These are phyloP conservation scores for Globisporangium radiosum DNA, from an alignment of 352 stramenopile species.

Conservation along the genomic window DNA sequence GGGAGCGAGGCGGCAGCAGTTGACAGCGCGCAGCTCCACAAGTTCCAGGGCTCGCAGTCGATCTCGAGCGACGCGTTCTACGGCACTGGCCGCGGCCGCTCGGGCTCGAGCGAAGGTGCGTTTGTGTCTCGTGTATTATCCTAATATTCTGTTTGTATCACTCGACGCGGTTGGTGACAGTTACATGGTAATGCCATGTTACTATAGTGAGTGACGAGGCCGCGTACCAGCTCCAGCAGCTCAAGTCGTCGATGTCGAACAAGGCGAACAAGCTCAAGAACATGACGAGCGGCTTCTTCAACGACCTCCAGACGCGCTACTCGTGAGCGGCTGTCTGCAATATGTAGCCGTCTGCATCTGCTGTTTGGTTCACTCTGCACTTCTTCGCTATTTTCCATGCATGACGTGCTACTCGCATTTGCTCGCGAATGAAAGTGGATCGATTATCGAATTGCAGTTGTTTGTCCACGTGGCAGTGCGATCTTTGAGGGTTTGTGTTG, in stretches of 20 bases:
- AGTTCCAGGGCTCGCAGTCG: constrained; percentile 74
- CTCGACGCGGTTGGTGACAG: background rate
- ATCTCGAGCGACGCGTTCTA: constrained; percentile 89
- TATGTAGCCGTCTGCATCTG: too few relatives aligned
- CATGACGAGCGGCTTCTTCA: constrained; percentile 88
- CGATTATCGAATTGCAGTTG: too few relatives aligned
- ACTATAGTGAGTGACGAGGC: constrained; percentile 66
- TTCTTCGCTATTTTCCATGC: too few relatives aligned
- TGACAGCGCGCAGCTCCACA: constrained; percentile 58
- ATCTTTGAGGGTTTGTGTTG: too few relatives aligned
- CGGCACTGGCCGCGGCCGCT: constrained; percentile 46
- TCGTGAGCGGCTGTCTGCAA: constrained; percentile 19
- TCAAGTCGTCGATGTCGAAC: constrained; percentile 79
- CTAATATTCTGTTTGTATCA: background rate
- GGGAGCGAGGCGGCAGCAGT: constrained; percentile 47
- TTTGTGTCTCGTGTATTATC: background rate
- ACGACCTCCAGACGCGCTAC: constrained; percentile 79
- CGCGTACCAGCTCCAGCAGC: constrained; percentile 77
- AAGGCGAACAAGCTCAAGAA: constrained; percentile 86
- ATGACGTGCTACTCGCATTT: too few relatives aligned
- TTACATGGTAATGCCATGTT: background rate
- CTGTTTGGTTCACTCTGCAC: too few relatives aligned
- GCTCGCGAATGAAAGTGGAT: too few relatives aligned
- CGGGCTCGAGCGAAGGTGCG: constrained; percentile 61
- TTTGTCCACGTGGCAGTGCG: too few relatives aligned